phyloP scores from a whole-genome alignment of 441 rosid species.

The Rhodomyrtus psidioides region DNA sequence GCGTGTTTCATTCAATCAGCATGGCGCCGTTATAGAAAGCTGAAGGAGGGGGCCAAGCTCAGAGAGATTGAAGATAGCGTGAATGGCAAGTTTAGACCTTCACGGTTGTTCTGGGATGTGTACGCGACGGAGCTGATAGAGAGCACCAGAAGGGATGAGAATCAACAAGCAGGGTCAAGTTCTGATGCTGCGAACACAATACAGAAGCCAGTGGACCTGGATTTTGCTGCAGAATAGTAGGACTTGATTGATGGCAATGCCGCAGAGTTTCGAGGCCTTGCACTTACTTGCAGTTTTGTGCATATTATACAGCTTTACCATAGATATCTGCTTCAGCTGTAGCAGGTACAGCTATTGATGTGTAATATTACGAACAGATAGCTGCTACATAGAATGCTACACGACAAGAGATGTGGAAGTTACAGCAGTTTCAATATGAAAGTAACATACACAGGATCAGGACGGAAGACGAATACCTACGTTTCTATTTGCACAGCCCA shows the following conservation, averaged over 20 bases:
- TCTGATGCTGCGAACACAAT: neutral
- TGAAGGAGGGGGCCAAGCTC: slow-evolving; percentile 39
- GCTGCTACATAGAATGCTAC: neutral
- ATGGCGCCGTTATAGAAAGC: slow-evolving; percentile 38
- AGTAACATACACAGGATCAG: neutral
- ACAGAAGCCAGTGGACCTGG: neutral
- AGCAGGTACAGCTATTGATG: neutral
- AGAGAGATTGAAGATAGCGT: neutral
- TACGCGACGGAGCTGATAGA: neutral
- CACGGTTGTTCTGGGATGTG: neutral
- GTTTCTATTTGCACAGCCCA: neutral
- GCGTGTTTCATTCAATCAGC: slow-evolving; percentile 60
- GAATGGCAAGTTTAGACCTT: neutral
- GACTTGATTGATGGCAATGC: neutral
- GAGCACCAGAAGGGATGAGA: neutral
- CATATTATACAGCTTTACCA: neutral
- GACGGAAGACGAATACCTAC: neutral
- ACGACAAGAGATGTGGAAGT: neutral
- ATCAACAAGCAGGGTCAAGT: neutral
- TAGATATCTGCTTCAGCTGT: neutral
- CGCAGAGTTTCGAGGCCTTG: neutral
- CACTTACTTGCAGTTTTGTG: neutral
- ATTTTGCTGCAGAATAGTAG: neutral
- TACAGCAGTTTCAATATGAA: neutral
- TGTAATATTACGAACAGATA: neutral